phyloP scores from a whole-genome alignment of 352 stramenopile genomes.

The Phytopythium oedochilum region DNA sequence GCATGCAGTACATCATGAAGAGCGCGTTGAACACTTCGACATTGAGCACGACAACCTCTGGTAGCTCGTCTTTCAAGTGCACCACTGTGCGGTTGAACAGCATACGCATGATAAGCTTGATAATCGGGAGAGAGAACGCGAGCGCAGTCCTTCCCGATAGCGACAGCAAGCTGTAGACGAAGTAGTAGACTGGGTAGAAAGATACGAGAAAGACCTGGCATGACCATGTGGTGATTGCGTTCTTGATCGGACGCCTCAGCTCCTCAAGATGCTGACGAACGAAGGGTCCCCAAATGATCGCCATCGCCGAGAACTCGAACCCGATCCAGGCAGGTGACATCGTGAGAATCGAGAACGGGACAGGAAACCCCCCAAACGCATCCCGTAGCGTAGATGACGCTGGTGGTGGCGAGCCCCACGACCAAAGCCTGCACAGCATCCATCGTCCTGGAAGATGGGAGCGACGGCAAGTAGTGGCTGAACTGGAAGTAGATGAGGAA shows the following conservation, averaged over 20 bases:
- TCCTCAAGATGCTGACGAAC: slow-evolving; percentile 8
- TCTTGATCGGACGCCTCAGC: slow-evolving; percentile 2
- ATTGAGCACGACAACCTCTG: slow-evolving; percentile 20
- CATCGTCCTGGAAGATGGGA: slow-evolving; percentile 5
- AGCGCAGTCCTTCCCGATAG: slow-evolving; percentile 6
- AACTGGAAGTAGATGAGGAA: slow-evolving; percentile 15
- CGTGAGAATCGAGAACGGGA: slow-evolving; percentile 17
- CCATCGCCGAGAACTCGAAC: slow-evolving; percentile 7
- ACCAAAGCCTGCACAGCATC: slow-evolving; percentile 6
- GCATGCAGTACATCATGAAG: slow-evolving; percentile 27
- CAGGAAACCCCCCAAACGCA: slow-evolving; percentile 5
- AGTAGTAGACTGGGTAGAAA: slow-evolving; percentile 16
- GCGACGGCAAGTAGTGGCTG: slow-evolving; percentile 9
- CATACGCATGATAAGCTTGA: slow-evolving; percentile 31
- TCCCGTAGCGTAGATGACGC: slow-evolving; percentile 3
- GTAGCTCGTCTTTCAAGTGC: slow-evolving; percentile 18
- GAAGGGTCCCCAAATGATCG: slow-evolving; percentile 7
- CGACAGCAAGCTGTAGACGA: slow-evolving; percentile 10
- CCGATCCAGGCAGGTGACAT: slow-evolving; percentile 8
- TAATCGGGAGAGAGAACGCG: slow-evolving; percentile 17
- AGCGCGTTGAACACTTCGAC: slow-evolving; percentile 37
- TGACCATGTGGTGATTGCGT: slow-evolving; percentile 12
- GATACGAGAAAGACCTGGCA: slow-evolving; percentile 11
- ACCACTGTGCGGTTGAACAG: slow-evolving; percentile 10
- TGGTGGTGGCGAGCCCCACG: not conserved